Evolutionary conservation across 164 flowering plant species (phyloP).

Genomic region (Chimonanthus praecox): DNA sequence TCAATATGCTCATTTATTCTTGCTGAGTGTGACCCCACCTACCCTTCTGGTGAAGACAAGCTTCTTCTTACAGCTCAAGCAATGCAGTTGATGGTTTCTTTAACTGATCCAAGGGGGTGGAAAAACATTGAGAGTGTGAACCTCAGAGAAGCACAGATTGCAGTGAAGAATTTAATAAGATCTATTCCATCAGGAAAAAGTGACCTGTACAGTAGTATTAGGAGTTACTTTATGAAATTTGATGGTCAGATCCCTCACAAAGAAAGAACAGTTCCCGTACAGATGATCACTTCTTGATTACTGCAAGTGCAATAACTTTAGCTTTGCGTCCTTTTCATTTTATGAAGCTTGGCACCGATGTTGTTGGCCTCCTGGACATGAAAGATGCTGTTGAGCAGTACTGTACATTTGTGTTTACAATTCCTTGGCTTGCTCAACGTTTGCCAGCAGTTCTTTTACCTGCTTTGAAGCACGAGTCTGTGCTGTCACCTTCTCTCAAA

Average conservation of each 20-base stretch:
- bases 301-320: conserved; percentile 78
- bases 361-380: conserved; percentile 20
- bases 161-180: conserved; percentile 45
- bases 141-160: conserved; percentile 39
- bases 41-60: conserved; percentile 27
- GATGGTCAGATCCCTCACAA: conserved; percentile 25
- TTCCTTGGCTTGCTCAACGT: conserved; percentile 75
- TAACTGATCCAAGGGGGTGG: conserved; percentile 82
- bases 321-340: conserved; percentile 77
- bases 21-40: conserved; percentile 36
- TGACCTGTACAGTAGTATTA: conserved; percentile 51
- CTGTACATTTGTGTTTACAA: conserved; percentile 55
- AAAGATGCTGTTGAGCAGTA: conserved; percentile 51
- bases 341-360: conserved; percentile 19
- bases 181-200: conserved; percentile 47
- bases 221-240: conserved; percentile 53
- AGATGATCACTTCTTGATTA: conserved; percentile 64
- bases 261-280: conserved; percentile 20
- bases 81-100: conserved; percentile 62
- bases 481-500: conserved; percentile 62
- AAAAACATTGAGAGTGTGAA: conserved; percentile 29
- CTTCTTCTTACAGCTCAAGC: conserved; percentile 47
- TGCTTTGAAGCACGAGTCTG: conserved; percentile 74
- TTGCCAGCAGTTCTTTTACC: conserved; percentile 69
- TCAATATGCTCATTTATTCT: conserved; percentile 61